These are phyloP conservation scores for Colletotrichum sojae DNA, from an alignment of 2,329 filamentous ascomycete species.

Conservation along the genomic window DNA sequence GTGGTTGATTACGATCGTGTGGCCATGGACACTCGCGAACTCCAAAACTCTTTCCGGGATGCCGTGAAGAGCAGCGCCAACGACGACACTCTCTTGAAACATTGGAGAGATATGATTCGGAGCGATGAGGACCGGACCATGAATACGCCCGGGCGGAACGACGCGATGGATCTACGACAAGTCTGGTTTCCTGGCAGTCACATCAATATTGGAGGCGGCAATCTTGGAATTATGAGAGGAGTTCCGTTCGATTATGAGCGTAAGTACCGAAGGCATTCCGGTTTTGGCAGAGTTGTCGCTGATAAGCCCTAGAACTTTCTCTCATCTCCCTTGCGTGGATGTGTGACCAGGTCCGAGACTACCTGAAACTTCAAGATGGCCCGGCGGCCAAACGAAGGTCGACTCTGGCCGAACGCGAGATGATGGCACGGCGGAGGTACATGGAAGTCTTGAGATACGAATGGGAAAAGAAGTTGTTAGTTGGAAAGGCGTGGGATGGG, in stretches of 20 bases:
- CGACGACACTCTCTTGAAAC: too few species aligned
- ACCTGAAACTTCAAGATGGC: conserved; percentile 3
- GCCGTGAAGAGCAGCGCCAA: too few species aligned
- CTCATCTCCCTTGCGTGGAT: conserved; percentile 42
- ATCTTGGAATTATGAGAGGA: neutral
- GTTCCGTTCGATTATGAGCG: conserved; percentile 18
- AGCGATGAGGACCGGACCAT: too few species aligned
- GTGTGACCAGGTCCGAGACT: conserved; percentile 18
- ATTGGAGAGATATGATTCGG: too few species aligned
- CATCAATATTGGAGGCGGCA: conserved; percentile 30
- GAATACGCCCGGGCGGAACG: neutral
- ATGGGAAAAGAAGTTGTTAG: too few species aligned
- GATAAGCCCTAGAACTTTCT: conserved; percentile 26
- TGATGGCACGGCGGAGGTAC: neutral
- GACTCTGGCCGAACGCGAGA: conserved; percentile 11
- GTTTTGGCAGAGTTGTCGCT: neutral
- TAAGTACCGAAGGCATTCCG: neutral
- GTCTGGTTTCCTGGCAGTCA: conserved; percentile 36
- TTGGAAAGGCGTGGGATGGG: neutral
- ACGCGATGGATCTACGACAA: neutral
- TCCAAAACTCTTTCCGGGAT: too few species aligned
- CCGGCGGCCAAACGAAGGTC: neutral
- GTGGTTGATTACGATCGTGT: neutral
- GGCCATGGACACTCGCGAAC: too few species aligned
- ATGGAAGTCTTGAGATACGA: neutral